phyloP scores from a whole-genome alignment of 2,329 filamentous ascomycete species.

The Arthrinium phaeospermum region DNA sequence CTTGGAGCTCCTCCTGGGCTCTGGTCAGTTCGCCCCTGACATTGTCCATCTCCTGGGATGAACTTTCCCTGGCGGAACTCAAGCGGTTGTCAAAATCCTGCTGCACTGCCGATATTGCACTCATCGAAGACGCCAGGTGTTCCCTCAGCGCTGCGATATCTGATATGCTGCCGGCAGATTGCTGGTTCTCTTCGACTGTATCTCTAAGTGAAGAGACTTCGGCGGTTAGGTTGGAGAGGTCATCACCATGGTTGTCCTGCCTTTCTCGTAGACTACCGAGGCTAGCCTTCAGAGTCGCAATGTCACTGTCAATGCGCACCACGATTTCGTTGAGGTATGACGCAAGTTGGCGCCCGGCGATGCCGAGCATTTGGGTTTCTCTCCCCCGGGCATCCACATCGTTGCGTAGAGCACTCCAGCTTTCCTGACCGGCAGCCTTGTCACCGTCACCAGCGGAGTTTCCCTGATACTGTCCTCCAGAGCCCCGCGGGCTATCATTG shows the following conservation, averaged over 20 bases:
- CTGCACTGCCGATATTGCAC: neutral
- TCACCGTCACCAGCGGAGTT: constrained; percentile 25
- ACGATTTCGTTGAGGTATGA: constrained; percentile 44
- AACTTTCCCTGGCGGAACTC: neutral
- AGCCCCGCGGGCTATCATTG: too few relatives aligned
- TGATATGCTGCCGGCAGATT: neutral
- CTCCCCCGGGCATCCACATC: constrained; percentile 42
- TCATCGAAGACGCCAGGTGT: neutral
- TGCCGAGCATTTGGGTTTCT: constrained; percentile 45
- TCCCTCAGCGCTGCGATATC: neutral
- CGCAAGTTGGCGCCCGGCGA: constrained; percentile 43
- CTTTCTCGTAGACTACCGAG: neutral
- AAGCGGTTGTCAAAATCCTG: neutral
- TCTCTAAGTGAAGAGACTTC: neutral
- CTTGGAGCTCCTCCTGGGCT: constrained; percentile 34
- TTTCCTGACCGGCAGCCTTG: constrained; percentile 32
- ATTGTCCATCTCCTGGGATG: neutral
- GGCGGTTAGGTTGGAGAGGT: neutral
- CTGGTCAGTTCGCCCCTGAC: constrained; percentile 37
- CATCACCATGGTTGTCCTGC: neutral
- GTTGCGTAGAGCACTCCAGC: constrained; percentile 39
- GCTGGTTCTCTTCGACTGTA: neutral
- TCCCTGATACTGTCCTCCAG: too few relatives aligned
- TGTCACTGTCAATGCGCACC: constrained; percentile 40
- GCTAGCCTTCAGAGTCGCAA: neutral